These are phyloP conservation scores for Dendrobium chrysotoxum DNA, from an alignment of 106 monocot species.

Conservation along the genomic window DNA sequence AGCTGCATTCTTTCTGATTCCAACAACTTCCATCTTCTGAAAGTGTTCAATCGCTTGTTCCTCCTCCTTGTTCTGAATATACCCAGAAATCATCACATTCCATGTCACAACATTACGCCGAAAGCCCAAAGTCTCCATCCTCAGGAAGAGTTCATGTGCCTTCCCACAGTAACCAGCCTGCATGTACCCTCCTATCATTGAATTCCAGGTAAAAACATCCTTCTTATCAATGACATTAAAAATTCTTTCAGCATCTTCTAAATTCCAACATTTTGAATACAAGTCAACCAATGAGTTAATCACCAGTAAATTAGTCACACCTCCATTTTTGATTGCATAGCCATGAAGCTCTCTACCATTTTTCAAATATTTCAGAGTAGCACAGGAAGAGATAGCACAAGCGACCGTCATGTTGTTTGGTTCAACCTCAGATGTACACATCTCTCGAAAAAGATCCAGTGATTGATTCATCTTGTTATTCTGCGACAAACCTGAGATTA, in stretches of 20 bases:
- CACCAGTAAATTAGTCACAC: slow-evolving; percentile 28
- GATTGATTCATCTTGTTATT: slow-evolving; percentile 44
- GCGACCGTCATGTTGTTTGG: slow-evolving; percentile 81
- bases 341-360: slow-evolving; percentile 64
- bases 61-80: slow-evolving; percentile 71
- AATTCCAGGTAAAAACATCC: slow-evolving; percentile 91
- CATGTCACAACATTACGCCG: slow-evolving; percentile 70
- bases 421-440: slow-evolving; percentile 39
- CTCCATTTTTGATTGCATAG: slow-evolving; percentile 43
- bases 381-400: slow-evolving; percentile 60
- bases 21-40: slow-evolving; percentile 61
- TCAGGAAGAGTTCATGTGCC: slow-evolving; percentile 70
- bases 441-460: slow-evolving; percentile 51
- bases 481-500: slow-evolving; percentile 75
- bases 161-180: slow-evolving; percentile 70
- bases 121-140: slow-evolving; percentile 61
- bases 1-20: slow-evolving; percentile 50
- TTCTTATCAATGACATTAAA: slow-evolving; percentile 44
- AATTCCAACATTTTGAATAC: slow-evolving; percentile 73
- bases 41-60: slow-evolving; percentile 82
- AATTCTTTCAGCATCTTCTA: slow-evolving; percentile 52
- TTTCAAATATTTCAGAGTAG: slow-evolving; percentile 39
- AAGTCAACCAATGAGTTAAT: slow-evolving; percentile 70
- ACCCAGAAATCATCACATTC: slow-evolving; percentile 88
- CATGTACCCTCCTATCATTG: slow-evolving; percentile 74